These are phyloP conservation scores for Lepidium sativum DNA, from an alignment of 345 rosid genomes.

Conservation along the genomic window DNA sequence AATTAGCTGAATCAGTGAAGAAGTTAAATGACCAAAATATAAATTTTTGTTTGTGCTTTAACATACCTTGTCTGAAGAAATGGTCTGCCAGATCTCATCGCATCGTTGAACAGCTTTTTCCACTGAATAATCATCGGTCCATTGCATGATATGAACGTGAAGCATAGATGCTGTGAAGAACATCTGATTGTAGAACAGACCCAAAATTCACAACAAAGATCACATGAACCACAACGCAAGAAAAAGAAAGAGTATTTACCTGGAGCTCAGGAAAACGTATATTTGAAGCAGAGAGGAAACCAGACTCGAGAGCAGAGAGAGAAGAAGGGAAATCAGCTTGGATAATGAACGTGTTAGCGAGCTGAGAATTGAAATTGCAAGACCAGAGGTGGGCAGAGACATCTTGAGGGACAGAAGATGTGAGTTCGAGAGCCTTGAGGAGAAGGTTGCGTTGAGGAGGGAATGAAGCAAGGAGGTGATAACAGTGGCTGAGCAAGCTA, in stretches of 20 bases:
- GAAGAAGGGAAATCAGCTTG: constrained; percentile 75
- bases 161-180: constrained; percentile 80
- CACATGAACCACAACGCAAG: background rate
- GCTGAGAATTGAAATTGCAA: constrained; percentile 94
- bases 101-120: constrained; percentile 61
- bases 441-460: constrained; percentile 79
- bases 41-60: background rate
- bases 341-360: constrained; percentile 73
- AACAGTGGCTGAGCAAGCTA: constrained; percentile 83
- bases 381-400: constrained; percentile 62
- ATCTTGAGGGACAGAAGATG: constrained; percentile 37
- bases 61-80: constrained; percentile 63
- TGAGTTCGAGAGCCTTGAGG: constrained; percentile 63
- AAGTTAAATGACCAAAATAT: background rate
- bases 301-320: constrained; percentile 59
- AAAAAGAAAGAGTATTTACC: constrained; percentile 36
- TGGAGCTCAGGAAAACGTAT: constrained; percentile 68
- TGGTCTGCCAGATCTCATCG: constrained; percentile 63
- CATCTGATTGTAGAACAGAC: constrained; percentile 39
- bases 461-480: constrained; percentile 76
- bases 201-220: background rate
- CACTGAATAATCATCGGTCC: constrained; percentile 65
- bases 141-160: constrained; percentile 92
- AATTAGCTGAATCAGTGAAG: background rate
- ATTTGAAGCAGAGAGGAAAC: constrained; percentile 50